Conservation (phyloP, 2,329 filamentous ascomycete genomes). For the Parascedosporium putredinis region DNA sequence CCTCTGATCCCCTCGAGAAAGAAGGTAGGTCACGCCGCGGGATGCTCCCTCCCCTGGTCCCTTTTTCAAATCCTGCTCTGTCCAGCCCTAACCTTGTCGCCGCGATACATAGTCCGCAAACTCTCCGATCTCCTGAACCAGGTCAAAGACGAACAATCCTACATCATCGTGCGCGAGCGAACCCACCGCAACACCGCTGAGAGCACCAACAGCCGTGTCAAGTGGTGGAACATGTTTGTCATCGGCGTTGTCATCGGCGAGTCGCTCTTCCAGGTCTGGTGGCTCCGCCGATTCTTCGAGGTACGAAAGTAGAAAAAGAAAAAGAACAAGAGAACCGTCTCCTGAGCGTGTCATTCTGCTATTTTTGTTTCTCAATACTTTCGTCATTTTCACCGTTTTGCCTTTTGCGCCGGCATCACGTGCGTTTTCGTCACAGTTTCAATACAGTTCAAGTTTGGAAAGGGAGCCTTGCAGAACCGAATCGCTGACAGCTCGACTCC, state of each 20-base stretch:
- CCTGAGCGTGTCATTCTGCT: background rate
- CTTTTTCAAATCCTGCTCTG: too few species aligned
- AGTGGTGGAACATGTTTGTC: conserved; percentile 99
- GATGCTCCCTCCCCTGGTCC: too few species aligned
- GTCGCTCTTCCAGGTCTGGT: conserved; percentile 98
- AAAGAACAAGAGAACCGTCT: too few species aligned
- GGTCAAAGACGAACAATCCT: conserved; percentile 96
- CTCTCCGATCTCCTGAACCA: conserved; percentile 78
- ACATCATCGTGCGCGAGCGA: conserved; percentile 90
- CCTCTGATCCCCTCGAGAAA: conserved; percentile 77
- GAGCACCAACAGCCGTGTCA: conserved; percentile 93
- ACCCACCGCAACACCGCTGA: conserved; percentile 97
- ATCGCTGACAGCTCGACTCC: conserved; percentile 7
- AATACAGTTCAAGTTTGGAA: background rate
- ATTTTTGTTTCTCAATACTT: too few species aligned
- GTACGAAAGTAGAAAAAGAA: conserved; percentile 27
- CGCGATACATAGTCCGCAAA: conserved; percentile 51
- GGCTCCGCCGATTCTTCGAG: conserved; percentile 97
- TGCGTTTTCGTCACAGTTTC: background rate
- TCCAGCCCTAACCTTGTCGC: conserved; percentile 9
- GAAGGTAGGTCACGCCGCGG: conserved; percentile 54
- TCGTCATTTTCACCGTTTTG: background rate
- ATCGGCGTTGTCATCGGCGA: conserved; percentile 79
- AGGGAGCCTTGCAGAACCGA: background rate
- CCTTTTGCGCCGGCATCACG: background rate